phyloP scores from a whole-genome alignment of 192 early-diverging fungal genomes.

The Ambispora gerdemannii region DNA sequence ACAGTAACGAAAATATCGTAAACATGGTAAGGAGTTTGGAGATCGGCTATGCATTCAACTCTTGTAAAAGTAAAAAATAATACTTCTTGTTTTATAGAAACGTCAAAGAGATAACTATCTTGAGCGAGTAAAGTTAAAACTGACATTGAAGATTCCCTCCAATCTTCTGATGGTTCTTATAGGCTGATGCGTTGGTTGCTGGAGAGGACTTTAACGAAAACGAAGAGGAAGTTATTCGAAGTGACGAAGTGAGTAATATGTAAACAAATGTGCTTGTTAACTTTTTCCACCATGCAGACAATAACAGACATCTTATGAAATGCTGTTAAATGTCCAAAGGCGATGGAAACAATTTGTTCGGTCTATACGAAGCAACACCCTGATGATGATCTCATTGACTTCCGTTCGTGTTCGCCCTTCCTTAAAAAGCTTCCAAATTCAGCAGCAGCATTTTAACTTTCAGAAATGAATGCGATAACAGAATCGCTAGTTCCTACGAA shows the following conservation, averaged over 20 bases:
- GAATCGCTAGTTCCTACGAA: constrained; percentile 23
- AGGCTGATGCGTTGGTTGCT: too few relatives aligned
- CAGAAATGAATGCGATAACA: constrained; percentile 22
- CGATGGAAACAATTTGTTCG: constrained; percentile 19
- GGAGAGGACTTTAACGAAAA: neutral
- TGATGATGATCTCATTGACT: constrained; percentile 28
- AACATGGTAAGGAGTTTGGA: neutral
- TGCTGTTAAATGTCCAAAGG: constrained; percentile 11
- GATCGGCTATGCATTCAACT: neutral
- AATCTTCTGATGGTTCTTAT: neutral
- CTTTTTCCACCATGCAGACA: neutral
- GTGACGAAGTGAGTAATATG: neutral
- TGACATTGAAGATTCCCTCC: neutral
- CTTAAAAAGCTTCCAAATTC: constrained; percentile 26
- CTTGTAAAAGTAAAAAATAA: neutral
- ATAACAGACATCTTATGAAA: constrained; percentile 28
- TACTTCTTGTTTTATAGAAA: neutral
- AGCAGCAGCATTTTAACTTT: constrained; percentile 27
- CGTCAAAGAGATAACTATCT: neutral
- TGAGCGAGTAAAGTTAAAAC: neutral
- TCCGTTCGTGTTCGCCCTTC: constrained; percentile 25
- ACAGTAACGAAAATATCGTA: neutral
- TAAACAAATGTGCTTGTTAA: neutral
- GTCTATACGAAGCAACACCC: constrained; percentile 24
- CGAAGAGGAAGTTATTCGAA: neutral